Evolutionary conservation across 805 yeast genomes (phyloP).

Genomic region (Kazachstania kunashirensis): DNA sequence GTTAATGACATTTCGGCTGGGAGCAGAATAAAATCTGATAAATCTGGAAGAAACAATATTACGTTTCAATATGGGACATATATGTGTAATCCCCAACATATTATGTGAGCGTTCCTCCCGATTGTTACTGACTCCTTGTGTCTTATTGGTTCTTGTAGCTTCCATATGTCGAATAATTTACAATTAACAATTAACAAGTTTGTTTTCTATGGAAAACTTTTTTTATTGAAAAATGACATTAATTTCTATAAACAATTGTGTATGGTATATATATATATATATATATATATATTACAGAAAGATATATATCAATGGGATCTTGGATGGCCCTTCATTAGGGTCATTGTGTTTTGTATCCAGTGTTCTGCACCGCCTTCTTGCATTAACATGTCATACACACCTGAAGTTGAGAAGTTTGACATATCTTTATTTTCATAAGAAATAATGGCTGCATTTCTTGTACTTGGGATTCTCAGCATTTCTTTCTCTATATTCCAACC

Average conservation of each 20-base stretch:
- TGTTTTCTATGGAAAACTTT: too few relatives aligned
- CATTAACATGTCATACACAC: slow-evolving; percentile 50
- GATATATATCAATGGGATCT: slow-evolving; percentile 49
- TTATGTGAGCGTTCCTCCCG: too few relatives aligned
- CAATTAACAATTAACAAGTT: too few relatives aligned
- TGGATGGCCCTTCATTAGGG: slow-evolving; percentile 59
- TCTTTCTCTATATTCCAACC: slow-evolving; percentile 87
- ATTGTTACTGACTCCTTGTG: too few relatives aligned
- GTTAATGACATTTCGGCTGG: neutral
- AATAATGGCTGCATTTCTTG: slow-evolving; percentile 83
- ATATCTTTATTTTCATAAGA: slow-evolving; percentile 42
- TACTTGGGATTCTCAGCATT: slow-evolving; percentile 86
- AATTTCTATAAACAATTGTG: neutral
- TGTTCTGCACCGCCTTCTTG: slow-evolving; percentile 85
- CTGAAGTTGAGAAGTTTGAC: slow-evolving; percentile 23
- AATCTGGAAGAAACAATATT: too few relatives aligned
- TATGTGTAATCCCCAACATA: too few relatives aligned
- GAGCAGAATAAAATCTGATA: too few relatives aligned
- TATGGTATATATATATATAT: neutral
- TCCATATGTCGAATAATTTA: too few relatives aligned
- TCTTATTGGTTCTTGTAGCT: too few relatives aligned
- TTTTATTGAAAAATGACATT: too few relatives aligned
- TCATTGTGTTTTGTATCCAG: slow-evolving; percentile 77
- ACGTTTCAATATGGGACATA: too few relatives aligned
- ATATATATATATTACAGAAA: too few relatives aligned